Evolutionary conservation across 1,284 basidiomycete species (phyloP), one percentile per base, ranked within the genome.

Genomic region (Cryptococcus sp.): DNA sequence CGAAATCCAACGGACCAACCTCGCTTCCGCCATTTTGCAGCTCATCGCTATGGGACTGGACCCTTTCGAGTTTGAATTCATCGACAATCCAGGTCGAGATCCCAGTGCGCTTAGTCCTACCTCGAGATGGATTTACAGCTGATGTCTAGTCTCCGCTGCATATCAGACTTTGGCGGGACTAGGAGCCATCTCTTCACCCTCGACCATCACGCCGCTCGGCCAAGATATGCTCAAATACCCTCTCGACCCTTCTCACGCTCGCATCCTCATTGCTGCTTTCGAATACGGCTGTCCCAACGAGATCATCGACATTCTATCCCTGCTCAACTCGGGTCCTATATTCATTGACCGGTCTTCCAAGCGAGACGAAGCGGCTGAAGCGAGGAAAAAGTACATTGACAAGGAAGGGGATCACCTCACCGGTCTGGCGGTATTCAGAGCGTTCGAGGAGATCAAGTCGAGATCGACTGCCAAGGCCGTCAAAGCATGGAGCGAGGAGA

Each of bases 371-470:
- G 83, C 85, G 0, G 72, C 78, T 0, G 82, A 82, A 46, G 83
- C 84, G 1, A 78, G 87, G 2, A 74, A 78, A 39, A 86, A 86
- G 66, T 97, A 97, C 67, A 78, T 82, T 12, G 87, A 91, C 65
- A 75, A 81, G 2, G 83, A 85, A 47, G 93, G 94, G 21, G 94
- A 98, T 67, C 90, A 95, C 67, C 76, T 95, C 51, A 95, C 91
- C 12, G 79, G 85, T 48, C 78, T 97, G 53, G 94, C 94, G 57
- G 83, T 83, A 4, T 79, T 90, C 42, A 80, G 82, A n/a, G 81
- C 87, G 3, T 97, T 92, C 66, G 57, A 75, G 25, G 68, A 66
- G 35, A 56, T 74, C 14, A n/a, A 21, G 24, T 24, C 43, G 56
- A 60, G 41, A 47, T 57, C 37, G 53, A 31, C 31, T 22, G 16